phyloP scores from a whole-genome alignment of 2,329 filamentous ascomycete genomes.

The Sclerotinia minor region DNA sequence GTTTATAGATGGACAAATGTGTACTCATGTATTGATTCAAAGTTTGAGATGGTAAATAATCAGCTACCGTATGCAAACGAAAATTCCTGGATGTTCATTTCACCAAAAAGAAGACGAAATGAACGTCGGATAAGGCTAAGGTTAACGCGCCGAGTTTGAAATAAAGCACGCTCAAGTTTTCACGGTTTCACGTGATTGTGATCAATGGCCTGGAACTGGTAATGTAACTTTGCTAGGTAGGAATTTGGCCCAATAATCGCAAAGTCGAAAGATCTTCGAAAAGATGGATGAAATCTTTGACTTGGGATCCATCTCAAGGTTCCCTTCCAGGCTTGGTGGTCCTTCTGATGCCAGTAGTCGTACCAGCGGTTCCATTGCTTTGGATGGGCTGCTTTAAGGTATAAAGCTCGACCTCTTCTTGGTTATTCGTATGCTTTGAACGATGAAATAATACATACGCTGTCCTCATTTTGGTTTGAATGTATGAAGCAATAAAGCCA shows the following conservation, averaged over 20 bases:
- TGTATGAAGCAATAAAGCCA: not conserved
- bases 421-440: constrained; percentile 1
- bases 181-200: too few relatives aligned
- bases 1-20: not conserved
- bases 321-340: not conserved
- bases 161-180: too few relatives aligned
- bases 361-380: not conserved
- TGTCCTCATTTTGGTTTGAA: not conserved
- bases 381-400: not conserved
- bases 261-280: not conserved
- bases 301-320: not conserved
- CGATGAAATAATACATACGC: not conserved
- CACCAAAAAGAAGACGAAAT: too few relatives aligned
- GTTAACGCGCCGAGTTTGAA: too few relatives aligned
- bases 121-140: too few relatives aligned
- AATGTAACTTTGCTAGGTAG: not conserved
- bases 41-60: too few relatives aligned
- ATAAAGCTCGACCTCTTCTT: constrained; percentile 1
- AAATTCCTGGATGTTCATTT: too few relatives aligned
- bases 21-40: too few relatives aligned
- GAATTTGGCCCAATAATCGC: not conserved
- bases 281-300: too few relatives aligned
- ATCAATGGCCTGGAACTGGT: too few relatives aligned
- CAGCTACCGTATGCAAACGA: too few relatives aligned
- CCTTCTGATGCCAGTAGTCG: not conserved